Evolutionary conservation across 225 moss, liverwort and hornwort species (phyloP), one percentile per base, ranked within the genome.

Genomic region (Pleurozium schreberi): DNA sequence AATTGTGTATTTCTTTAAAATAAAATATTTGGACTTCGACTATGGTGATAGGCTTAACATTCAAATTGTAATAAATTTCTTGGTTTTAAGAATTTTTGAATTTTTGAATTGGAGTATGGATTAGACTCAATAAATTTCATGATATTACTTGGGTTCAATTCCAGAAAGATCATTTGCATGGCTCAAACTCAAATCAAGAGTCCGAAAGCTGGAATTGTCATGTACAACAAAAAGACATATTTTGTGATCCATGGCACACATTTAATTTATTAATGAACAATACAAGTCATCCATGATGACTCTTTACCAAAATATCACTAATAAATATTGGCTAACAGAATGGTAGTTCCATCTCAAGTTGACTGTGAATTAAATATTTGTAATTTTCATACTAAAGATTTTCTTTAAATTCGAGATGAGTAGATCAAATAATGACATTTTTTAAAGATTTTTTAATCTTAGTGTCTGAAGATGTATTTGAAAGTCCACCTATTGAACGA

Each of bases 1-100:
- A n/a, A 4, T n/a, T 68, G 0, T 1, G 0, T 6, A 7, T 22
- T 22, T 1, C 21, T n/a, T 6, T 22, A 15, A 22, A n/a, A 68
- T 21, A 68, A 2, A n/a, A 67, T 38, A 38, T 12, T 0, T 38
- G 22, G 12, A 14, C 28, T 8, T 20, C 19, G 17, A 63, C 6
- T 63, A 0, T 12, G 0, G 21, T n/a, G 7, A 67, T 68, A 68
- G 22, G 21, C 12, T 12, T 4, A 68, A 68, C 22, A 12, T n/a
- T 68, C 22, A n/a, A 22, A n/a, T 68, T 0, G 6, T 2, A 68
- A n/a, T n/a, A 68, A 68, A 2, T n/a, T n/a, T 68, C 12, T 68
- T 1, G 0, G 6, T 11, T 38, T 38, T 20, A 67, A 20, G 11
- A 34, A 67, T 38, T 67, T n/a, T 67, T 0, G 0, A 67, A n/a